Evolutionary conservation across 2,329 filamentous ascomycete species (phyloP).

Genomic region (Paraphoma sp.): DNA sequence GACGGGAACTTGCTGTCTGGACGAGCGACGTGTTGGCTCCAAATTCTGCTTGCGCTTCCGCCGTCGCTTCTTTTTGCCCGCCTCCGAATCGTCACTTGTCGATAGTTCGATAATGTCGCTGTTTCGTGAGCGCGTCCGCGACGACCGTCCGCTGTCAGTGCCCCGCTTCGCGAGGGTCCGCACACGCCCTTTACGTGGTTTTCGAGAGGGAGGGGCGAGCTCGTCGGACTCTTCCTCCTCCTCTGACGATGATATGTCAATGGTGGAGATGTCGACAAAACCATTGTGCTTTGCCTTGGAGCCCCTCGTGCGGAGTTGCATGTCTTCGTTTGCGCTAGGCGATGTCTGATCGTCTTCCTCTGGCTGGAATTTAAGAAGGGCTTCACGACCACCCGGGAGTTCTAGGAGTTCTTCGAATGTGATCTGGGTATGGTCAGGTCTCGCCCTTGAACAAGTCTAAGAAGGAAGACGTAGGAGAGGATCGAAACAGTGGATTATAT

Average conservation of each 20-base stretch:
- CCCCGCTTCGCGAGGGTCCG: slow-evolving; percentile 10
- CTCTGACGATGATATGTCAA: slow-evolving; percentile 42
- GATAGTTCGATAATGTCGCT: slow-evolving; percentile 19
- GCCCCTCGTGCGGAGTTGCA: slow-evolving; percentile 32
- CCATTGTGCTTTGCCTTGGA: slow-evolving; percentile 20
- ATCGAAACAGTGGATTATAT: not conserved
- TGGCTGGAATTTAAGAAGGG: slow-evolving; percentile 52
- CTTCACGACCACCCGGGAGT: slow-evolving; percentile 55
- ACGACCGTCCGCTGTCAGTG: slow-evolving; percentile 12
- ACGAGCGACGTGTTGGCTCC: slow-evolving; percentile 39
- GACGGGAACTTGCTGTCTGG: slow-evolving; percentile 21
- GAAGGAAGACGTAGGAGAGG: not conserved
- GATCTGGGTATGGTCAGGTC: slow-evolving; percentile 46
- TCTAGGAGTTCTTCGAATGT: slow-evolving; percentile 53
- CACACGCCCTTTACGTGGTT: slow-evolving; percentile 24
- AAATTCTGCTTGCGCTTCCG: slow-evolving; percentile 22
- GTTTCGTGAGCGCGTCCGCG: slow-evolving; percentile 21
- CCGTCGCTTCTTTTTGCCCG: slow-evolving; percentile 14
- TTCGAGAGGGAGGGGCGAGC: slow-evolving; percentile 10
- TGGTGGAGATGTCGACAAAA: slow-evolving; percentile 38
- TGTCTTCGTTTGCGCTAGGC: slow-evolving; percentile 20
- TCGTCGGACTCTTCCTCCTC: slow-evolving; percentile 22
- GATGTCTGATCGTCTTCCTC: slow-evolving; percentile 24
- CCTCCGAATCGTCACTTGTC: slow-evolving; percentile 29
- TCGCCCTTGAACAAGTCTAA: not conserved